Base-by-base conservation (phyloP, 345 rosid species). In the Melastoma malabathricum region DNA sequence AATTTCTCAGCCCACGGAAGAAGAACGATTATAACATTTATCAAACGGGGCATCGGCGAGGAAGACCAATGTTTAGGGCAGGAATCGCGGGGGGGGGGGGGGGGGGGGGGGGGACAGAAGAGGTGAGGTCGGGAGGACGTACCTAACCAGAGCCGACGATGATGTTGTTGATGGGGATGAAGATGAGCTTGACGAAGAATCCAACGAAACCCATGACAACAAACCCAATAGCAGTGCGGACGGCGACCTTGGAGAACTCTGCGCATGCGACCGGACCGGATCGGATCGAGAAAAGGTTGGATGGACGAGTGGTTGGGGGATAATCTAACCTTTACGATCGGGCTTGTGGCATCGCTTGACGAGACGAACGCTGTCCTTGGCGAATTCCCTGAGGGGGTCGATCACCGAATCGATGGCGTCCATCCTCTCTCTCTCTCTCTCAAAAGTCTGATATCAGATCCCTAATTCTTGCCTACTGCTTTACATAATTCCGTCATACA, bases 201-300 rank as follows among this genome's bases (percentile, higher is more conserved):
- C 90, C 96, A 2, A 81, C 94, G 50, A 87, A 84, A 39, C 96
- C 87, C 94, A 83, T 83, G 63, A 79, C 94, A 44, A 79, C 94
- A 54, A 87, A 83, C 6, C 96, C 96, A 43, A 87, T 74, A 41
- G 94, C 89, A 6, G 85, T 81, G 68, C 87, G 94, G 44, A 79
- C 62, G 16, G 94, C 94, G 2, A 84, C 85, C 65, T 79, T 79
- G 5, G 79, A 67, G 75, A 83, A 83, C 64, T 84, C 89, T 84
- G n/a, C n/a, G n/a, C n/a, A n/a, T n/a, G n/a, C n/a, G n/a, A n/a
- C n/a, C n/a, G n/a, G n/a, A n/a, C n/a, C n/a, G n/a, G 43, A 41
- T 51, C 50, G 16, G 44, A 51, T 4, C 7, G 18, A 4, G 7
- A 51, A 2, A 22, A 22, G 25, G 25, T 2, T 22, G 25, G 18